phyloP scores from a whole-genome alignment of 2,329 filamentous ascomycete species.

The Clarireedia paspali region DNA sequence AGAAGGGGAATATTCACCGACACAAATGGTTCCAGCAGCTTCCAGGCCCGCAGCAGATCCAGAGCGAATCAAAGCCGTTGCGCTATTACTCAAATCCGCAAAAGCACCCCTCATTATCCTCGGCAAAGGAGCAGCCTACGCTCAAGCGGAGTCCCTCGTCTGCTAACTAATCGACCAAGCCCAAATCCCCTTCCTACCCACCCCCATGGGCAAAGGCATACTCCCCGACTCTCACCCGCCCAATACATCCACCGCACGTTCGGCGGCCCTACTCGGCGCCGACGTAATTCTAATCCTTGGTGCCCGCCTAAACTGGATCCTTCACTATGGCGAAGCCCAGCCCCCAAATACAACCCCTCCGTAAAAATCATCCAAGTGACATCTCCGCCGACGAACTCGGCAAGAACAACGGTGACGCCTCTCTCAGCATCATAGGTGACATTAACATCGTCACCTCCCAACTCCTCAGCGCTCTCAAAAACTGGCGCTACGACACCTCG shows the following conservation, averaged over 20 bases:
- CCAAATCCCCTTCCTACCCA: constrained; percentile 47
- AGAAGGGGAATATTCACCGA: constrained; percentile 20
- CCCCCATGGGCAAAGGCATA: constrained; percentile 52
- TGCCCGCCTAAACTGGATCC: constrained; percentile 50
- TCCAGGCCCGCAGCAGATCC: constrained; percentile 39
- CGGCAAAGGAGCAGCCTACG: constrained; percentile 49
- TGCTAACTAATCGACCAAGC: constrained; percentile 38
- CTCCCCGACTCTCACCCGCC: constrained; percentile 44
- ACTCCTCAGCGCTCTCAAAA: constrained; percentile 33
- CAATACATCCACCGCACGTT: constrained; percentile 46
- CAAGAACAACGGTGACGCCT: constrained; percentile 39
- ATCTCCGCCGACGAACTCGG: constrained; percentile 46
- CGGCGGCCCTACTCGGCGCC: constrained; percentile 43
- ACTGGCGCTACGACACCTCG: constrained; percentile 36
- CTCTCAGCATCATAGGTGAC: constrained; percentile 44
- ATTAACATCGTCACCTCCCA: constrained; percentile 41
- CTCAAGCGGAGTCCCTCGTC: constrained; percentile 39
- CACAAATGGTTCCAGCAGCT: constrained; percentile 29
- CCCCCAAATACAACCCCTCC: constrained; percentile 43
- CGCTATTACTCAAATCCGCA: constrained; percentile 38
- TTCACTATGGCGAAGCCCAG: constrained; percentile 44
- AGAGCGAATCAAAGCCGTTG: constrained; percentile 25
- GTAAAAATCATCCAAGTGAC: constrained; percentile 50
- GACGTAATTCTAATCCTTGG: constrained; percentile 48
- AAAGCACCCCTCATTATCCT: constrained; percentile 44